A percentile compares a stretch with the other conserved stretches of the same genome.
phyloP scores from a whole-genome alignment of 768 basidiomycete genomes.

The Trametes maxima region DNA sequence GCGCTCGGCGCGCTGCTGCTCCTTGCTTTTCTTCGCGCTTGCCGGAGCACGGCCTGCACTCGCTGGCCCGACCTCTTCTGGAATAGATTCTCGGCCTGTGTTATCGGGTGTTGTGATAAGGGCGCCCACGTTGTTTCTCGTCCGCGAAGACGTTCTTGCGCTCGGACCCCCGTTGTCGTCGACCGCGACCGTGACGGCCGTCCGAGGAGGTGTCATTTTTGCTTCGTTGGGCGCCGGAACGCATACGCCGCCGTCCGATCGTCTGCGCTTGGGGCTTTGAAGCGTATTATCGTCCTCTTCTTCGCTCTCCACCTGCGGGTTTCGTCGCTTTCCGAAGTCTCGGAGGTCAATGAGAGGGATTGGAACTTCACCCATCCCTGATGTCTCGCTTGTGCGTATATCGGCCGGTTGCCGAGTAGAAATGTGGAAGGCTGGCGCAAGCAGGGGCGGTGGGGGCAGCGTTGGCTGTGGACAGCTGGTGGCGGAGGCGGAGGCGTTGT shows the following conservation, averaged over 20 bases:
- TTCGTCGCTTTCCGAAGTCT: not conserved
- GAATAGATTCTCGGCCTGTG: too few species aligned
- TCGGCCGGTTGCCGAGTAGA: not conserved
- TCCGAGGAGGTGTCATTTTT: not conserved
- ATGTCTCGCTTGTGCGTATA: not conserved
- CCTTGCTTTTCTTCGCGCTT: slow-evolving; percentile 16
- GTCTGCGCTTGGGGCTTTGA: slow-evolving; percentile 1
- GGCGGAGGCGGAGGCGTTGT: not conserved
- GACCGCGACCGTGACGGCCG: not conserved
- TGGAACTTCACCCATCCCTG: not conserved
- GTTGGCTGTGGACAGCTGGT: not conserved
- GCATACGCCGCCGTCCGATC: not conserved
- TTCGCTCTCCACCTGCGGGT: not conserved
- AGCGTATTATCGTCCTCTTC: not conserved
- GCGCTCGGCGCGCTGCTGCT: slow-evolving; percentile 17
- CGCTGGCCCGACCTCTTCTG: not conserved
- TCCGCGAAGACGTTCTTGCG: too few species aligned
- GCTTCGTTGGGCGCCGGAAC: not conserved
- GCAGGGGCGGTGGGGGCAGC: not conserved
- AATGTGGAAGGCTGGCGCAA: not conserved
- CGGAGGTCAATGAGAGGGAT: slow-evolving; percentile 5
- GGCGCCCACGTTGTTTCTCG: too few species aligned
- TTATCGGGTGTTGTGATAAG: too few species aligned
- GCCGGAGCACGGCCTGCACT: not conserved
- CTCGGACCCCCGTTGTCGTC: not conserved